Conservation (phyloP, 306 rosid genomes). For the Benincasa hispida region DNA sequence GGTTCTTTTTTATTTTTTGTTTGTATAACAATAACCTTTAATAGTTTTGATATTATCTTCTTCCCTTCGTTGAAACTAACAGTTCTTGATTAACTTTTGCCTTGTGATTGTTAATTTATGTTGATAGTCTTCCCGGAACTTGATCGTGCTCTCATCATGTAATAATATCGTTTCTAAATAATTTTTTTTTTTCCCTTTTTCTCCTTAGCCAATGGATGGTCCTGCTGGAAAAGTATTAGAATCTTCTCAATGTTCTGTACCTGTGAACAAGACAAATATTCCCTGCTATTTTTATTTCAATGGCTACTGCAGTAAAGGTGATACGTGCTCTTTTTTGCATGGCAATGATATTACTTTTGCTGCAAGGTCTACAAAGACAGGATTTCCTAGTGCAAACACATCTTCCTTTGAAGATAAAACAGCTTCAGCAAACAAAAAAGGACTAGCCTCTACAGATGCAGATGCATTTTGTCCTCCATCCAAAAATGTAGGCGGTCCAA, state of each 20-base stretch:
- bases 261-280: conserved; percentile 43
- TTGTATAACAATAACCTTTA: neutral
- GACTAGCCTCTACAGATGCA: conserved; percentile 11
- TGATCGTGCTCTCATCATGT: conserved; percentile 8
- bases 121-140: neutral
- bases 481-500: conserved; percentile 20
- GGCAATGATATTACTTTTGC: conserved; percentile 20
- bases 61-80: neutral
- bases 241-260: conserved; percentile 31
- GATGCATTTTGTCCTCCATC: conserved; percentile 16
- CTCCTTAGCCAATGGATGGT: conserved; percentile 62
- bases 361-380: conserved; percentile 34
- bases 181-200: conserved; percentile 4
- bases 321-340: conserved; percentile 60
- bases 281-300: conserved; percentile 69
- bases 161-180: conserved; percentile 2
- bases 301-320: conserved; percentile 80
- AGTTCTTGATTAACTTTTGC: neutral
- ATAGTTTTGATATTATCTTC: neutral
- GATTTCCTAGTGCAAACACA: conserved; percentile 22
- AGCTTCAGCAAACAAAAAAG: conserved; percentile 21
- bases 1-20: too few species aligned
- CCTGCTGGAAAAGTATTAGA: conserved; percentile 43
- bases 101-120: neutral
- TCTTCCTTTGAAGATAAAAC: conserved; percentile 27